Percentiles rank a stretch among this genome's conserved stretches.
Evolutionary conservation across 805 yeast genomes (phyloP).

Genomic region (Vanderwaltozyma verrucispora): DNA sequence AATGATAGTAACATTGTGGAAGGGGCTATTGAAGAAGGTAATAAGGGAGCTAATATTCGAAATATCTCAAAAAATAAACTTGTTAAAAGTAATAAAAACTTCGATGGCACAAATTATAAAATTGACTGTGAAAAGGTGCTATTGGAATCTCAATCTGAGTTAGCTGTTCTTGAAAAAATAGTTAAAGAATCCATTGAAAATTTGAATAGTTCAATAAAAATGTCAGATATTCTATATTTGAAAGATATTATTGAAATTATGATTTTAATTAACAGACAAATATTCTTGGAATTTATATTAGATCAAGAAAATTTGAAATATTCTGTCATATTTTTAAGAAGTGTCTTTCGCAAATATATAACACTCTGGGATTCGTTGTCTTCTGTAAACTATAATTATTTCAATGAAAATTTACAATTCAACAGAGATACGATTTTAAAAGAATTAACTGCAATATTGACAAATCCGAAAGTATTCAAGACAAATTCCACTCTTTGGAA

Average conservation of each 20-base stretch:
- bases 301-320: conserved; percentile 10
- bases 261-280: conserved; percentile 20
- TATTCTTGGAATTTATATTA: conserved; percentile 20
- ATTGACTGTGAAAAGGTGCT: background rate
- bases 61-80: too few species aligned
- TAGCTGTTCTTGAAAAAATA: background rate
- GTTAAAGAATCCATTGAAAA: background rate
- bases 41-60: too few species aligned
- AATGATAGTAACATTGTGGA: too few species aligned
- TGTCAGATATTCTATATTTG: background rate
- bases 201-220: background rate
- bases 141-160: background rate
- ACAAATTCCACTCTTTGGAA: conserved; percentile 27
- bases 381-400: conserved; percentile 1
- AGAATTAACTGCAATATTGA: conserved; percentile 27
- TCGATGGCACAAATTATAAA: background rate
- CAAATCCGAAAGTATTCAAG: conserved; percentile 9
- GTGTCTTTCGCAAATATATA: conserved; percentile 15
- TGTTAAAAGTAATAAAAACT: too few species aligned
- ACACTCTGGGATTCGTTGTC: conserved; percentile 22
- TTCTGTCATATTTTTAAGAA: conserved; percentile 19
- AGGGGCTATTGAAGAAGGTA: too few species aligned
- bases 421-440: conserved; percentile 23
- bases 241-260: conserved; percentile 16
- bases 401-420: conserved; percentile 6